phyloP scores from a whole-genome alignment of 2,329 filamentous ascomycete genomes.

The Aureobasidium musti region DNA sequence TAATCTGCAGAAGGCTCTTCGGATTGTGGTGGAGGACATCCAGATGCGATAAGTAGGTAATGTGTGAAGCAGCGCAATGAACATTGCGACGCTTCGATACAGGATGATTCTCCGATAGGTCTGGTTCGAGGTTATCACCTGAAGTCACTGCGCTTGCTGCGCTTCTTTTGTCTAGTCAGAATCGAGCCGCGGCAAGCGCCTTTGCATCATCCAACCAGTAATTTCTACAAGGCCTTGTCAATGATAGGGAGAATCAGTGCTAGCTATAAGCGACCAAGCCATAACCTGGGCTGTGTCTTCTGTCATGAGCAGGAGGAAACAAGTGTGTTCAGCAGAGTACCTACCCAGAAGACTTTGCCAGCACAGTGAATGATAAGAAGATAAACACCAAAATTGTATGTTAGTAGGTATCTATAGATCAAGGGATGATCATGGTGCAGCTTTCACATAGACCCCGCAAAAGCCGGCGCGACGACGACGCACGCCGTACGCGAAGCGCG shows the following conservation, averaged over 20 bases:
- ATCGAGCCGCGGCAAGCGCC: background rate
- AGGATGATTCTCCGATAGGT: background rate
- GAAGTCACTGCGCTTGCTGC: too few relatives aligned
- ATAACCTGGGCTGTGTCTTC: background rate
- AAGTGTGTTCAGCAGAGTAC: background rate
- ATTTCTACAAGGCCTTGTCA: background rate
- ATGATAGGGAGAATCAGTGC: background rate
- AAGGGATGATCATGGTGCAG: too few relatives aligned
- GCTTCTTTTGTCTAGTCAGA: background rate
- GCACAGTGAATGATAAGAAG: background rate
- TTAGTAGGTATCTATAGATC: too few relatives aligned
- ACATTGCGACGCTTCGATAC: background rate
- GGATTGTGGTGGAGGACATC: background rate
- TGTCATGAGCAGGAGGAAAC: background rate
- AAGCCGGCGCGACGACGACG: slow-evolving; percentile 9
- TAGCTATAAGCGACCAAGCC: background rate
- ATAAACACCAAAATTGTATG: background rate
- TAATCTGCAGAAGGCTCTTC: background rate
- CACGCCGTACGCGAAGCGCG: slow-evolving; percentile 18
- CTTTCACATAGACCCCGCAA: slow-evolving; percentile 1
- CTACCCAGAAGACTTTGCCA: background rate
- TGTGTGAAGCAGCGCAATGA: background rate
- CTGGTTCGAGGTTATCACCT: background rate
- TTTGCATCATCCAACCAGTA: background rate
- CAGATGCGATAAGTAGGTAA: background rate